Evolutionary conservation across 257 asterid species (phyloP).

Genomic region (Solanum pimpinellifolium): DNA sequence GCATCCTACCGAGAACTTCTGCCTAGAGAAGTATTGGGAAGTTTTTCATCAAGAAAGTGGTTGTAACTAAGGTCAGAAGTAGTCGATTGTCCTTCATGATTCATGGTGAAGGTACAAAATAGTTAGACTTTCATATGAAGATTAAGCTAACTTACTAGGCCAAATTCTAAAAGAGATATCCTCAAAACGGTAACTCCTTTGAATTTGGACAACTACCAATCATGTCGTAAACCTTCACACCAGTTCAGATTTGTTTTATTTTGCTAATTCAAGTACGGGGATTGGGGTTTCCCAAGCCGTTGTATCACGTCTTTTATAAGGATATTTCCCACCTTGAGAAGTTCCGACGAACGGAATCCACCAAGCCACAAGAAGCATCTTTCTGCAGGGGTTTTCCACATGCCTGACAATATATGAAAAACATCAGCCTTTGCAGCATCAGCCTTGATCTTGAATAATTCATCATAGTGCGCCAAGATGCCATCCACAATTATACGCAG

Average conservation of each 20-base stretch:
- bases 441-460: constrained; percentile 77
- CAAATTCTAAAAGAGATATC: not conserved
- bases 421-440: constrained; percentile 94
- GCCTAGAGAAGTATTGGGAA: not conserved
- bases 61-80: not conserved
- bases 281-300: not conserved
- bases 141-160: not conserved
- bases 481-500: constrained; percentile 92
- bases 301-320: not conserved
- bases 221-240: not conserved
- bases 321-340: constrained; percentile 49
- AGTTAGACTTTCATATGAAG: not conserved
- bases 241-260: not conserved
- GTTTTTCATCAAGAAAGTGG: not conserved
- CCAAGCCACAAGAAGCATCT: constrained; percentile 97
- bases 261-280: not conserved
- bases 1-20: not conserved
- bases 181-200: not conserved
- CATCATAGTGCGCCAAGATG: constrained; percentile 75
- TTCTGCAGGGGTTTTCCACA: constrained; percentile 98
- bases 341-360: constrained; percentile 93
- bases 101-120: not conserved
- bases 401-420: constrained; percentile 90
- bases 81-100: not conserved
- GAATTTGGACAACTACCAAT: not conserved